These are phyloP conservation scores for Pleurotus djamor DNA, from an alignment of 768 basidiomycete genomes.

Conservation along the genomic window DNA sequence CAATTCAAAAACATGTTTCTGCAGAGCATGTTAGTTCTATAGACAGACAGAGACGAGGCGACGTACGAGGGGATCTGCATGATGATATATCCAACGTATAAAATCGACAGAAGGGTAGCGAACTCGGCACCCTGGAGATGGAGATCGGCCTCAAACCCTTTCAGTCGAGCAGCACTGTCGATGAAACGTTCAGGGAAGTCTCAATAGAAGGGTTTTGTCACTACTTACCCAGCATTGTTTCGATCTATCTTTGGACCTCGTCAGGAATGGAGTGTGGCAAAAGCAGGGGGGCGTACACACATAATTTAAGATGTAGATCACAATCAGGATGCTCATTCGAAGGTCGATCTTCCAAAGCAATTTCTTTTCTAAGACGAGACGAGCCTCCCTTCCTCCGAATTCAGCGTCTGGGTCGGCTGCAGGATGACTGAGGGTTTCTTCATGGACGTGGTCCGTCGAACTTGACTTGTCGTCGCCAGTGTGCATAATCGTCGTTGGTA, in stretches of 20 bases:
- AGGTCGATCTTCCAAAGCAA: constrained; percentile 55
- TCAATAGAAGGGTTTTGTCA: background rate
- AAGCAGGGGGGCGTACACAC: constrained; percentile 15
- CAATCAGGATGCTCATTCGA: constrained; percentile 51
- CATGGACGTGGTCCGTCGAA: no score
- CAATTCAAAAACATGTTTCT: constrained; percentile 79
- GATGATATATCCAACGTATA: constrained; percentile 73
- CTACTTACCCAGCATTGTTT: constrained; percentile 65
- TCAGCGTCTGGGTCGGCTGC: constrained; percentile 36
- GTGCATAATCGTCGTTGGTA: no score
- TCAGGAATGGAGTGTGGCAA: constrained; percentile 1
- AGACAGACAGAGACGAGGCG: background rate
- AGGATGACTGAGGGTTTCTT: background rate
- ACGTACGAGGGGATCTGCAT: constrained; percentile 81
- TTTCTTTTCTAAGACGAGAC: constrained; percentile 47
- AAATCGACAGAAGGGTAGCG: constrained; percentile 62
- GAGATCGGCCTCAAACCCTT: constrained; percentile 71
- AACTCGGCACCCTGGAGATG: constrained; percentile 62
- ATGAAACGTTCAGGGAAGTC: background rate
- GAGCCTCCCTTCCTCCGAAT: constrained; percentile 44
- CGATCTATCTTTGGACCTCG: constrained; percentile 55
- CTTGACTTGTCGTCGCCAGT: no score
- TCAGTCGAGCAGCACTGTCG: constrained; percentile 64
- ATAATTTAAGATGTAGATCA: constrained; percentile 53
- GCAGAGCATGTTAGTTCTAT: background rate